Evolutionary conservation across 305 asterid genomes (phyloP).

Genomic region (Rubia tinctorum): DNA sequence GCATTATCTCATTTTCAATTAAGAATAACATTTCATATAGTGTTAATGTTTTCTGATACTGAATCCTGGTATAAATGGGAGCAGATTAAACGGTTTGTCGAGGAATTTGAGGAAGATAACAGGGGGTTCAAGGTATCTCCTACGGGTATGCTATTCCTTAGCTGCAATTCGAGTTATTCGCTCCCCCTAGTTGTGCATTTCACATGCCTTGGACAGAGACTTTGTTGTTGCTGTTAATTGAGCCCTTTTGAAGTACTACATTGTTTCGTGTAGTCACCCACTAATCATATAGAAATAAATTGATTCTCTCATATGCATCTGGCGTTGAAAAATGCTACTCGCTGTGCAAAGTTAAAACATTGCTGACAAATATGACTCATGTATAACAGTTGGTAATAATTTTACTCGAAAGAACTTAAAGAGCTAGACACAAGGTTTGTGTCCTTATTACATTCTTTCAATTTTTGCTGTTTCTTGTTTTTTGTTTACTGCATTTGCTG

Average conservation of each 20-base stretch:
- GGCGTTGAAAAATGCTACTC: neutral
- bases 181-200: neutral
- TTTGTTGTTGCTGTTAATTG: neutral
- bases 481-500: neutral
- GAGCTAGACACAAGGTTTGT: neutral
- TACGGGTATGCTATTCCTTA: slow-evolving; percentile 54
- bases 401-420: neutral
- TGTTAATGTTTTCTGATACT: neutral
- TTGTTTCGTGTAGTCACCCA: neutral
- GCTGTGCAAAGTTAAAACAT: neutral
- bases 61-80: slow-evolving; percentile 20
- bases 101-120: slow-evolving; percentile 67
- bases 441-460: neutral
- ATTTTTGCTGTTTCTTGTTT: neutral
- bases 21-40: neutral
- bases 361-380: neutral
- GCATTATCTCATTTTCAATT: slow-evolving; percentile 3
- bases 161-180: neutral
- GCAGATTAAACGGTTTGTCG: slow-evolving; percentile 64
- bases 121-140: slow-evolving; percentile 72
- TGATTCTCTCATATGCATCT: neutral
- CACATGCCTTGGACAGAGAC: neutral
- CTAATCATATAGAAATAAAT: neutral
- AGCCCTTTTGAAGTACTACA: neutral
- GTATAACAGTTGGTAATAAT: neutral